Evolutionary conservation across 345 rosid species (phyloP), one percentile per base, ranked within the genome.

Genomic region (Boechera retrofracta): DNA sequence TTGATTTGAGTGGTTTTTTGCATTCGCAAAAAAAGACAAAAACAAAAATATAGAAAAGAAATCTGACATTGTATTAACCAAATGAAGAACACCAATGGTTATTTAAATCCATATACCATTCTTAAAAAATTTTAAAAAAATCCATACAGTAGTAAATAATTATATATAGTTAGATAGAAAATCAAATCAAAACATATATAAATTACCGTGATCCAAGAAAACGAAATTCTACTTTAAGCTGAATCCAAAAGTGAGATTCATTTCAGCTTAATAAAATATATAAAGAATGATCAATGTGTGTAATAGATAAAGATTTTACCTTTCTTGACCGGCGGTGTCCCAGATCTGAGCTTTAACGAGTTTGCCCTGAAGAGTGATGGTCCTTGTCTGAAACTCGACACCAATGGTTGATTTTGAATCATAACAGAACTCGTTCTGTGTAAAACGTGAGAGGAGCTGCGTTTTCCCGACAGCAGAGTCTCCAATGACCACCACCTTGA

Each of bases 241-340:
- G 35, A 64, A 64, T 41, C 38, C 15, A 4, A 44, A 45, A 66
- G 24, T 66, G 67, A 75, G 68, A 48, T 67, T 58, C 21, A 57
- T 35, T 47, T 48, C 9, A 35, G 7, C 5, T 31, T 42, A 48
- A 31, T 69, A 10, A 69, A 18, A 60, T 6, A 29, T n/a, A 32
- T 26, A 47, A 47, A 75, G 18, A 65, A 55, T 54, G 6, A 49
- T 31, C 10, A 69, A 29, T 7, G 68, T 52, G 41, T 13, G 41
- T 28, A 35, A 35, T 35, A 0, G 31, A 42, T 54, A 38, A 1
- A 26, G 0, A n/a, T 7, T 24, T 10, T 67, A 92, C 97, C 97
- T 90, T 83, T 92, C 97, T 77, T 92, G 97, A 74, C 97, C 97
- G 64, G 97, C 97, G 33, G 97, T 89, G 72, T 92, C 96, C 97